Evolutionary conservation across 2,329 filamentous ascomycete species (phyloP), one percentile per base, ranked within the genome.

Genomic region (Colletotrichum nymphaeae): DNA sequence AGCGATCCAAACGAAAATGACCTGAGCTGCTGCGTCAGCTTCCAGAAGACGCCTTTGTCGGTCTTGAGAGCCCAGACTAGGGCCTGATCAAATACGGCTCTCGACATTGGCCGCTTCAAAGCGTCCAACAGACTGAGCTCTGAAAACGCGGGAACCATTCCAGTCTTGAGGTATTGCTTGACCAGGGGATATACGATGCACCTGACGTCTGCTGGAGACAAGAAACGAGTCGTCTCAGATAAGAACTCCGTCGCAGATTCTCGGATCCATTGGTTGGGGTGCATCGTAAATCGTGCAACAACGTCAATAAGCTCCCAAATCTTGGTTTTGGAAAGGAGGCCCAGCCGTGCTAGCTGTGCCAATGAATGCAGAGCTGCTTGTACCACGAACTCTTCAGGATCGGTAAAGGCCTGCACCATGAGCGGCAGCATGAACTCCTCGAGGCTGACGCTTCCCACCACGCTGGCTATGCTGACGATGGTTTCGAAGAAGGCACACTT

Each of bases 401-500:
- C 97, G 0, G 95, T 95, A 77, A 99, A 86, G 8, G 97, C 96
- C 81, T 98, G 97, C 3, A 98, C 90, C 95, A 99, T 98, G 16
- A 99, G 87, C 0, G 97, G 97, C 30, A 99, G 84, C 76, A 98
- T 97, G 78, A 98, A 99, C 77, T 97, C 95, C 82, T 99, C 97
- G 37, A 99, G 85, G 76, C 93, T 97, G 42, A 92, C 94, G 73
- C 94, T 95, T 32, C 97, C 97, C 42, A 98, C 90, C 77, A 98
- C 98, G 1, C 94, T 91, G 4, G 95, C 94, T 76, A 99, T 95
- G 4, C 95, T 96, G 19, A 98, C 94, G 30, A 98, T 95, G 0
- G 95, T 94, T 79, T 98, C 95, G 78, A 99, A 98, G 80, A 98
- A 98, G 3, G 96, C 95, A 78, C 95, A 98, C 81, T 98, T 98